phyloP scores from a whole-genome alignment of 2,329 filamentous ascomycete genomes.

The Thelonectria olida region DNA sequence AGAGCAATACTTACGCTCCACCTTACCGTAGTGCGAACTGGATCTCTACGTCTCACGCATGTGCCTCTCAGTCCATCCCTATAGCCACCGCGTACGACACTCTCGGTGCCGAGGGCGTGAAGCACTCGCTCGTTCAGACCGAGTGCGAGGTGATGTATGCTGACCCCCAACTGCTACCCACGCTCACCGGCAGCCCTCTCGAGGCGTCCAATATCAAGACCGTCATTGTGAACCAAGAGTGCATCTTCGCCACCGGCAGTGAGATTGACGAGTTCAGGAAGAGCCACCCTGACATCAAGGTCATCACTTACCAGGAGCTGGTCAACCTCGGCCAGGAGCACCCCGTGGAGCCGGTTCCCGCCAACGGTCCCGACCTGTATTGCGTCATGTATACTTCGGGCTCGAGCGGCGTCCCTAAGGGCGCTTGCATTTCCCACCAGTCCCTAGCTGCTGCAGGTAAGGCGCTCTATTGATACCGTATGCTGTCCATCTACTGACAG shows the following conservation, averaged over 20 bases:
- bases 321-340: constrained; percentile 70
- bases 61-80: constrained; percentile 85
- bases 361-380: constrained; percentile 79
- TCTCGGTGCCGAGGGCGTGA: constrained; percentile 83
- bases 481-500: neutral
- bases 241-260: constrained; percentile 59
- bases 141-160: constrained; percentile 85
- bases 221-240: constrained; percentile 70
- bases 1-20: constrained; percentile 1
- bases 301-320: constrained; percentile 66
- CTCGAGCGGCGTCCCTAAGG: constrained; percentile 89
- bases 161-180: constrained; percentile 81
- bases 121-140: constrained; percentile 87
- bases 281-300: constrained; percentile 62
- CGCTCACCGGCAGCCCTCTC: constrained; percentile 65
- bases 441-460: constrained; percentile 76
- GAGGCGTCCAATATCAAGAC: constrained; percentile 65
- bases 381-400: constrained; percentile 91
- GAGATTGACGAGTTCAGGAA: constrained; percentile 66
- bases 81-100: constrained; percentile 97
- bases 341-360: constrained; percentile 75
- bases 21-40: constrained; percentile 72
- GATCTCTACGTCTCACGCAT: constrained; percentile 80
- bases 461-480: constrained; percentile 52
- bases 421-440: constrained; percentile 83